Evolutionary conservation across 164 flowering plant genomes (phyloP), one percentile per base, ranked within the genome.

Genomic region (Pachysandra terminalis): DNA sequence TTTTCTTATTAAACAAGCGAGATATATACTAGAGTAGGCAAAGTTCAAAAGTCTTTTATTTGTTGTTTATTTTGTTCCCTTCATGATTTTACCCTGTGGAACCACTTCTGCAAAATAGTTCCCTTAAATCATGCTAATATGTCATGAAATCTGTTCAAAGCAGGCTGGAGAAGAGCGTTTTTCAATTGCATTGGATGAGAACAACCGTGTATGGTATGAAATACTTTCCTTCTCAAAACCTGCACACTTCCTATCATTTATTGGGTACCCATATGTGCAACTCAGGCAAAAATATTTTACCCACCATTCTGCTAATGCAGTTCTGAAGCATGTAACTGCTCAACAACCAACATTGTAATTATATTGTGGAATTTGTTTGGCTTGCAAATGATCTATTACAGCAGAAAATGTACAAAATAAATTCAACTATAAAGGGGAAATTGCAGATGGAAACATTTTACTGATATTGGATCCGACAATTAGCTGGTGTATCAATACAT

Each of bases 121-220:
- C 15, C 59, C 9, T 24, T 52, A 25, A 71, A n/a, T 28, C 16
- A 23, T 60, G 10, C 5, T 53, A 17, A 27, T 70, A 22, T 57
- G 35, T 63, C 63, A 19, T 25, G 37, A 62, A 19, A 28, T 62
- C 52, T 62, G 63, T 68, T 60, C 22, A 25, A 58, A 61, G 57
- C 90, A 90, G 98, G 91, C 96, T 53, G 98, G 98, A 52, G 98
- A 95, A 78, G 98, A 95, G 56, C 85, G 97, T 0, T 95, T 95
- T 72, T 90, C 97, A 4, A 71, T 95, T 3, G 88, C 90, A 77
- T 77, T 87, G 71, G 97, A 95, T 63, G 93, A 86, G 71, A 82
- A 90, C 68, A 76, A 90, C 65, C 81, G 90, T 74, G 98, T 95
- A 2, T 95, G 98, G 98, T 95, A 95, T 65, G 98, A 91, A 77